Evolutionary conservation across 2,329 filamentous ascomycete genomes (phyloP), one percentile per base, ranked within the genome.

Genomic region (Nothophoma quercina): DNA sequence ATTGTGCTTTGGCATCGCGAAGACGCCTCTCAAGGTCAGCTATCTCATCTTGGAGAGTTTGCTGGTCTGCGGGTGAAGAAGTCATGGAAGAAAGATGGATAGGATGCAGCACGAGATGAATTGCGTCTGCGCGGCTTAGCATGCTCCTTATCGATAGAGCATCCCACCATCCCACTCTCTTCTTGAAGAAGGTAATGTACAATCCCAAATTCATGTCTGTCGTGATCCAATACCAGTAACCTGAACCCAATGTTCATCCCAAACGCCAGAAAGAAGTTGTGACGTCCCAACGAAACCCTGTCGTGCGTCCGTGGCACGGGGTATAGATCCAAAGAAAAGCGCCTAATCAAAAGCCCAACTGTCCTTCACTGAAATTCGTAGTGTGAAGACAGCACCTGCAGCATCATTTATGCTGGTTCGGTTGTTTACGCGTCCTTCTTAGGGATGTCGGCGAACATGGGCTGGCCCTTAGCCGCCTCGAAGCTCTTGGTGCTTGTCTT

Each of bases 1-100:
- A 74, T 39, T 78, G 80, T 19, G 69, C 66, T 68, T 75, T 80
- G 15, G 79, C 78, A 68, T 78, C 67, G 23, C 74, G 70, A 1
- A 83, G 72, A 51, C 77, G 78, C 52, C 67, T 63, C 60, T 90
- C 85, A 9, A 90, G 77, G 16, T 82, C 78, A 7, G 75, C 74
- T 56, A 90, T 85, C 70, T 89, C 85, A 70, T 81, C 69, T 46
- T 68, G 49, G 16, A 77, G 66, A 62, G 66, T 61, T 53, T 69
- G 60, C 54, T 68, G 63, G 40, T 61, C 55, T 40, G 51, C 33
- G 34, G 50, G 19, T 52, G 53, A 39, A 42, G 59, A 51, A 57
- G 58, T 67, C 70, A 74, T 74, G 60, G 48, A 57, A 47, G 49
- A 40, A 19, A 42, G 18, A 33, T 42, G 47, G 39, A 29, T 50